Base-by-base conservation (phyloP, 2,329 filamentous ascomycete species). In the Trichoderma pleuroti region DNA sequence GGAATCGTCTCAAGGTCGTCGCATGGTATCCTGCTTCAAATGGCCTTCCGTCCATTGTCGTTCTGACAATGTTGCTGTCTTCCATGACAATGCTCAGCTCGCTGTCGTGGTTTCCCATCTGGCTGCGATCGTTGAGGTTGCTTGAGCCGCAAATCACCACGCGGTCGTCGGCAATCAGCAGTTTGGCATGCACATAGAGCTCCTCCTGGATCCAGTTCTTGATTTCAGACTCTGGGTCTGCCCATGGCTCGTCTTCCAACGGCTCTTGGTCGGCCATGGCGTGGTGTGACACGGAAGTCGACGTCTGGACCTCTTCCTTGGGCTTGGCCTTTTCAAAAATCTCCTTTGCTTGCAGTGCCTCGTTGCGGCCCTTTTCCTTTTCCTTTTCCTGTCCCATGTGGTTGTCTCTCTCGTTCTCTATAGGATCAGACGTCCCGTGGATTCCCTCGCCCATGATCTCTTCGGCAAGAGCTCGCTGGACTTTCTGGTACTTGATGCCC, bases 171-270 rank as follows among this genome's bases (percentile, higher is more conserved):
- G 91, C 92, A 74, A 98, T 95, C 74, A 96, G 86, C 42, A 98
- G 86, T 82, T 98, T 99, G 32, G 90, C 92, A 80, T 99, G 96
- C 61, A 98, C 91, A 79, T 99, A 99, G 2, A 98, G 87, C 80
- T 99, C 95, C 79, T 99, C 96, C 78, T 97, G 95, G 71, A 98
- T 91, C 84, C 96, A 97, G 78, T 97, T 93, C 68, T 91, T 87
- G 70, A 94, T 91, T 80, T 98, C 96, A 1, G 88, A 87, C 74
- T 95, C 88, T 0, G 89, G 83, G 4, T 91, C 82, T 0, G 85
- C 91, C 92, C 93, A 98, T 1, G 82, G 76, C 79, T 97, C 93
- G 11, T 93, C 90, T 4, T 76, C 88, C 81, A 85, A 86, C 83
- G 78, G 87, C 79, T 79, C 90, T 7, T 80, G 76, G 8, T 76